phyloP scores from a whole-genome alignment of 2,329 filamentous ascomycete species.

The Elsinoe ampelina region DNA sequence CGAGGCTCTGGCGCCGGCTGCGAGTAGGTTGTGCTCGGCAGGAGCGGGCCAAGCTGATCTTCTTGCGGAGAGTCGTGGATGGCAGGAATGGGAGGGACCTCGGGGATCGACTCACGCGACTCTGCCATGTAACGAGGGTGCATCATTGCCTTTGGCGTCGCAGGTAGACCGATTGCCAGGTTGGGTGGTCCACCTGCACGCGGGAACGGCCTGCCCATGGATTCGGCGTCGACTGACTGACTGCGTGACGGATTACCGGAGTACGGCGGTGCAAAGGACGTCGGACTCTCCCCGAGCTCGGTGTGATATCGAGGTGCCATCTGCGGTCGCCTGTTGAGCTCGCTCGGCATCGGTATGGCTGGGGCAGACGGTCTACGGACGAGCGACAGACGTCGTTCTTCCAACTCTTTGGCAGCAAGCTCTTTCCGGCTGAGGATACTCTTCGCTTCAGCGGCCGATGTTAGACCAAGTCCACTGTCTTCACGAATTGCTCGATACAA shows the following conservation, averaged over 20 bases:
- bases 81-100: constrained; percentile 47
- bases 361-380: constrained; percentile 72
- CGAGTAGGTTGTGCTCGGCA: constrained; percentile 40
- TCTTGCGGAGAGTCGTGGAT: constrained; percentile 25
- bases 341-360: constrained; percentile 62
- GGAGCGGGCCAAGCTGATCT: constrained; percentile 33
- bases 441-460: not conserved
- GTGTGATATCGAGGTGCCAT: constrained; percentile 29
- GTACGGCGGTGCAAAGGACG: constrained; percentile 28
- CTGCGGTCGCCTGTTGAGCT: constrained; percentile 30
- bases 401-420: constrained; percentile 64
- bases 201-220: constrained; percentile 30
- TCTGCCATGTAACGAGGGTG: constrained; percentile 60
- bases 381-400: constrained; percentile 76
- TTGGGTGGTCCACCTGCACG: constrained; percentile 35
- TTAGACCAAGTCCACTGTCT: constrained; percentile 3
- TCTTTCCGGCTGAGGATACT: constrained; percentile 32
- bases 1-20: constrained; percentile 33
- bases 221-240: constrained; percentile 55
- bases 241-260: constrained; percentile 43
- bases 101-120: constrained; percentile 41
- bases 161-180: constrained; percentile 66
- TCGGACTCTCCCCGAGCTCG: constrained; percentile 38
- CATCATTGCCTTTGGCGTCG: constrained; percentile 84
- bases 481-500: not conserved